Evolutionary conservation across 306 rosid species (phyloP).

Genomic region (Heteromeles arbutifolia): DNA sequence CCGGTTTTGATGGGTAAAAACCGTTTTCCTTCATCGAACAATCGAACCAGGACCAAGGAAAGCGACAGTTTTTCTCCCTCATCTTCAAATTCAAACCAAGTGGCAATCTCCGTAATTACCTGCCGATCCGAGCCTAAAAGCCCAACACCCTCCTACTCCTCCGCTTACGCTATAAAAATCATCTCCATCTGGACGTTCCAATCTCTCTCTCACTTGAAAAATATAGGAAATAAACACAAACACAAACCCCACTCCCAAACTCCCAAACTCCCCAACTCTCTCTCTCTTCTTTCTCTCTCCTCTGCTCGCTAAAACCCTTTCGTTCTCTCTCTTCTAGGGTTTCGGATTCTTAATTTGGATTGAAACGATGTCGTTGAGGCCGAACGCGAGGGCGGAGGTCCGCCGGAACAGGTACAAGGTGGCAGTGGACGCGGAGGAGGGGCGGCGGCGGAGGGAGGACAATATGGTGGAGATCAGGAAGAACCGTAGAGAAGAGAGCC

Average conservation of each 20-base stretch:
- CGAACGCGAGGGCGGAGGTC: slow-evolving; percentile 80
- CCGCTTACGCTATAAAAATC: slow-evolving; percentile 16
- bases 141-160: neutral
- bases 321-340: slow-evolving; percentile 11
- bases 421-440: slow-evolving; percentile 98
- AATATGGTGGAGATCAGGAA: slow-evolving; percentile 98
- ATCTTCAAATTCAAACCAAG: slow-evolving; percentile 47
- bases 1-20: neutral
- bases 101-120: slow-evolving; percentile 39
- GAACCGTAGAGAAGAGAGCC: slow-evolving; percentile 88
- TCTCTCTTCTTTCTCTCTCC: neutral
- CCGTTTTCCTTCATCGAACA: neutral
- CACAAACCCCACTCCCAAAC: neutral
- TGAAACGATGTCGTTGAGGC: slow-evolving; percentile 81
- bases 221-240: neutral
- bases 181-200: neutral
- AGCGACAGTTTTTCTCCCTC: slow-evolving; percentile 28
- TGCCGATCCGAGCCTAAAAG: slow-evolving; percentile 46
- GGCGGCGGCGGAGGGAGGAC: slow-evolving; percentile 92
- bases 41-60: neutral
- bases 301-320: slow-evolving; percentile 18
- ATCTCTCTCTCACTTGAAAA: slow-evolving; percentile 2
- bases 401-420: slow-evolving; percentile 97
- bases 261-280: neutral
- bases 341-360: neutral